Percentiles rank a stretch among this genome's conserved stretches.
These are phyloP conservation scores for Fraxinus sp. DNA, from an alignment of 305 asterid genomes.

Conservation along the genomic window DNA sequence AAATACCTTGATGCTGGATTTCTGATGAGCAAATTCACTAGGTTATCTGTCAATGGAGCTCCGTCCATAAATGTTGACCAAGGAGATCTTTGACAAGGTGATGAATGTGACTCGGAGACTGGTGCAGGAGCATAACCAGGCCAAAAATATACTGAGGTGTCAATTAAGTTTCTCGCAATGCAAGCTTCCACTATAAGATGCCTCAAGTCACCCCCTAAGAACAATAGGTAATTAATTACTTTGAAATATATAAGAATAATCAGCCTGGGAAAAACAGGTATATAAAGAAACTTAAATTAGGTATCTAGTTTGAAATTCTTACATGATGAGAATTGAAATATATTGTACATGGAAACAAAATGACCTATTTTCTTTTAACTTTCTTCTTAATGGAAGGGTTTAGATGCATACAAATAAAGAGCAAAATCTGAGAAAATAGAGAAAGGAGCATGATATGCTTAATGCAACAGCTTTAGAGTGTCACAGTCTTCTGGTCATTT, in stretches of 20 bases:
- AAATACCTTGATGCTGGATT: conserved; percentile 33
- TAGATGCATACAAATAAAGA: not conserved
- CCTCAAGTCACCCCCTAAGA: conserved; percentile 27
- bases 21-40: conserved; percentile 25
- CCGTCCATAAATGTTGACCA: conserved; percentile 33
- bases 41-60: conserved; percentile 23
- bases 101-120: conserved; percentile 8
- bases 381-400: not conserved
- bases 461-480: not conserved
- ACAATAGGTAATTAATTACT: not conserved
- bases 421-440: not conserved
- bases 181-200: conserved; percentile 35
- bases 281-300: not conserved
- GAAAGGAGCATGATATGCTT: not conserved
- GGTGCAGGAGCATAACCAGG: conserved; percentile 24
- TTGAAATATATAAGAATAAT: not conserved
- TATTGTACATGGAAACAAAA: not conserved
- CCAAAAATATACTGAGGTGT: conserved; percentile 32
- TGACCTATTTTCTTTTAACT: not conserved
- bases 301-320: not conserved
- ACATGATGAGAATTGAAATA: not conserved
- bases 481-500: not conserved
- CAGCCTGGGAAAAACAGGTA: not conserved
- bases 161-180: conserved; percentile 31
- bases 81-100: conserved; percentile 4